These are phyloP conservation scores for Mycena haematopus DNA, from an alignment of 768 basidiomycete species.

Conservation along the genomic window DNA sequence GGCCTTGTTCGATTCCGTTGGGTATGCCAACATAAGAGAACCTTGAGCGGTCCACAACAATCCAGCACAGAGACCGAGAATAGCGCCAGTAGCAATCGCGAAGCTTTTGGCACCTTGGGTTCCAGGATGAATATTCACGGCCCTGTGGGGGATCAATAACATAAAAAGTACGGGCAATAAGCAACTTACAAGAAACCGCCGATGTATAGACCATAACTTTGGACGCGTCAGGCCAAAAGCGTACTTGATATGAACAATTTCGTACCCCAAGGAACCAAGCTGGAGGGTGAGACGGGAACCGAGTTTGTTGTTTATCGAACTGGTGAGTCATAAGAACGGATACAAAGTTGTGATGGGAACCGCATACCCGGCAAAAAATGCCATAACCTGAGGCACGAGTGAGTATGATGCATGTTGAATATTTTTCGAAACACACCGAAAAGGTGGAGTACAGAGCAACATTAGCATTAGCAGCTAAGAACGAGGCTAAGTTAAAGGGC, in stretches of 20 bases:
- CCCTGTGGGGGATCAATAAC: conserved; percentile 45
- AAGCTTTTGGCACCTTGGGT: conserved; percentile 57
- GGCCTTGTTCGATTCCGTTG: conserved; percentile 81
- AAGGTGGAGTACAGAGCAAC: conserved; percentile 68
- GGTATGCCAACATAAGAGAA: conserved; percentile 84
- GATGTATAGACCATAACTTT: conserved; percentile 58
- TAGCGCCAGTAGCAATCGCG: conserved; percentile 72
- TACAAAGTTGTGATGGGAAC: background rate
- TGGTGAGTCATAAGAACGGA: conserved; percentile 31
- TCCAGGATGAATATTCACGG: conserved; percentile 70
- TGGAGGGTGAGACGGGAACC: conserved; percentile 79
- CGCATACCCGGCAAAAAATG: conserved; percentile 76
- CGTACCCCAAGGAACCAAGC: conserved; percentile 78
- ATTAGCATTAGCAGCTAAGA: conserved; percentile 63
- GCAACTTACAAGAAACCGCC: conserved; percentile 69
- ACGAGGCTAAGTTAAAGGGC: background rate
- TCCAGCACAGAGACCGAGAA: conserved; percentile 75
- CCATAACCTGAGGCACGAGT: conserved; percentile 31
- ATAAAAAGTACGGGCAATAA: background rate
- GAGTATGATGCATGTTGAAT: conserved; percentile 23
- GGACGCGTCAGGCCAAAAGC: background rate
- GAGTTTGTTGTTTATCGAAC: conserved; percentile 81
- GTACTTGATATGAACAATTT: background rate
- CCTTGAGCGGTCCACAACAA: conserved; percentile 87
- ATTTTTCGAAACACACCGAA: conserved; percentile 49